These are phyloP conservation scores for Triticum dicoccoides DNA, from an alignment of 176 grass and related monocot species.

Conservation along the genomic window DNA sequence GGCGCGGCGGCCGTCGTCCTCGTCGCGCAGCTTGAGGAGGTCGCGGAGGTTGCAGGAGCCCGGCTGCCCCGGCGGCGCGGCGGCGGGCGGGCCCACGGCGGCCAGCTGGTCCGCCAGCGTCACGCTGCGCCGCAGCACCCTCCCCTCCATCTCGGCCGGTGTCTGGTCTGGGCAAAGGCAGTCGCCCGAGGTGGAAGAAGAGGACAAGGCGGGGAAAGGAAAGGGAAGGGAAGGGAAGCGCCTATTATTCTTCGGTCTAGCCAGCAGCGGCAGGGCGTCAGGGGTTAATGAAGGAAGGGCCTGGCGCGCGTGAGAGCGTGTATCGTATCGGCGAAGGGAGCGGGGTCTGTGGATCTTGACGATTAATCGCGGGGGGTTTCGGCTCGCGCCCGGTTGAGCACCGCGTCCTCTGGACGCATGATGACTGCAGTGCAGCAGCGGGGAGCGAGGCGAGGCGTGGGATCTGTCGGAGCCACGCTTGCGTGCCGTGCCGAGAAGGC, in stretches of 20 bases:
- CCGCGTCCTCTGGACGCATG: not conserved
- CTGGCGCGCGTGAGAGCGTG: not conserved
- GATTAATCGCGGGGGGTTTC: constrained; percentile 2
- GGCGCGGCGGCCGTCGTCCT: constrained; percentile 45
- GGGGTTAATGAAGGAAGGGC: constrained; percentile 19
- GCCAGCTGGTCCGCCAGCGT: constrained; percentile 88
- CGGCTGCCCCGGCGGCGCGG: constrained; percentile 1
- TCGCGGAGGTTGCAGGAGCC: constrained; percentile 59
- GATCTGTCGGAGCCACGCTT: not conserved
- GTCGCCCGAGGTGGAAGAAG: not conserved
- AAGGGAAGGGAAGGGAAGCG: not conserved
- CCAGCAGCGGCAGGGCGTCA: not conserved
- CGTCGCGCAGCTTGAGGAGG: constrained; percentile 57
- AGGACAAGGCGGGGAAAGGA: not conserved
- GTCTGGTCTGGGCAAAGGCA: not conserved
- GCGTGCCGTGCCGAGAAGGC: not conserved
- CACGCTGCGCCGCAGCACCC: constrained; percentile 62
- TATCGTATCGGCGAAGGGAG: not conserved
- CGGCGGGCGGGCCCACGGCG: constrained; percentile 23
- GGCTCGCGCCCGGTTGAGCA: not conserved
- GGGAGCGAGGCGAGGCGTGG: not conserved
- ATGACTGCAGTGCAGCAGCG: not conserved
- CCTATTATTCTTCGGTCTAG: not conserved
- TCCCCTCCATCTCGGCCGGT: constrained; percentile 33
- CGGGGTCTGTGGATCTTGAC: constrained; percentile 17